Evolutionary conservation across 176 grass and related monocot species (phyloP).

Genomic region (Saccharum spontaneum): DNA sequence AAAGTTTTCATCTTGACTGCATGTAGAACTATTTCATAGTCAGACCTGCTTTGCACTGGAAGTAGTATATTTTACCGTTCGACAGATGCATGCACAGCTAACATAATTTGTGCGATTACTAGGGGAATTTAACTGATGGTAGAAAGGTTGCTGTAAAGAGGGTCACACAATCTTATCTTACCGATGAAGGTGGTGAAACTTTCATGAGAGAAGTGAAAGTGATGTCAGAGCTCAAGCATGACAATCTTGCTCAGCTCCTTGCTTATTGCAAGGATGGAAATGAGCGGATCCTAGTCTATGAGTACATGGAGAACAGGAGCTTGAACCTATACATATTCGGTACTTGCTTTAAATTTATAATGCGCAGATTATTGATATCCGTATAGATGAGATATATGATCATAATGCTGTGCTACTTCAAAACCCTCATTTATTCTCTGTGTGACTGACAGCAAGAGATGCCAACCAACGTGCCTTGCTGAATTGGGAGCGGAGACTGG

Average conservation of each 20-base stretch:
- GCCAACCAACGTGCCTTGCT: not conserved
- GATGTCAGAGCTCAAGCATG: conserved; percentile 30
- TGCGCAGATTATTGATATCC: not conserved
- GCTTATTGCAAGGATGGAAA: conserved; percentile 21
- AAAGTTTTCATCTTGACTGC: not conserved
- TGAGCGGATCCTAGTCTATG: conserved; percentile 18
- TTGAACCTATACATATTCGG: conserved; percentile 32
- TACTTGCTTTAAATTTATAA: not conserved
- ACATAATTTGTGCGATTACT: not conserved
- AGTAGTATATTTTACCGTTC: not conserved
- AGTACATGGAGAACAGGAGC: conserved; percentile 26
- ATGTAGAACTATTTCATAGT: not conserved
- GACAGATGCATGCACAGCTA: not conserved
- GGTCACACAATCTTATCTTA: not conserved
- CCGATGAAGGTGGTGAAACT: not conserved
- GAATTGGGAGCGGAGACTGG: conserved; percentile 16
- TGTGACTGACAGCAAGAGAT: not conserved
- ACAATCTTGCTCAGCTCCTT: conserved; percentile 18
- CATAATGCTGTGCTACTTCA: not conserved
- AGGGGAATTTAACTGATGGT: conserved; percentile 25
- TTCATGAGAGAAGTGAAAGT: conserved; percentile 39
- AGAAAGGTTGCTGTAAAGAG: conserved; percentile 32
- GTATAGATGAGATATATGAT: too few relatives aligned
- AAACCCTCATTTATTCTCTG: not conserved
- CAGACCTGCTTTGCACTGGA: not conserved